Evolutionary conservation across 2,329 filamentous ascomycete species (phyloP), one percentile per base, ranked within the genome.

Genomic region (Fusarium palustre): DNA sequence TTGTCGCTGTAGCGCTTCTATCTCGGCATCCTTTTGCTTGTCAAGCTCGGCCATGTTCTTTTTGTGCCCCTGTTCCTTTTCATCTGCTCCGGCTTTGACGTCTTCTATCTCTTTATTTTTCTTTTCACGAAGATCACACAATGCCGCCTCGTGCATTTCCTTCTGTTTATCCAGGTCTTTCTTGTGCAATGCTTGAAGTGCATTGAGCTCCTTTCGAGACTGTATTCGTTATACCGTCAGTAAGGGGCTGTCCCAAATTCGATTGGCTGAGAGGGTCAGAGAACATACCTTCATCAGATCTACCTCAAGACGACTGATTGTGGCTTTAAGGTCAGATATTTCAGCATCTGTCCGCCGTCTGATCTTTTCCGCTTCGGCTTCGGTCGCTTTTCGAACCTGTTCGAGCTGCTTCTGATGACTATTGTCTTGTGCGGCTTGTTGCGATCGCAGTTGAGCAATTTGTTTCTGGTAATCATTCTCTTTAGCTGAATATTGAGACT

Each of bases 261-360:
- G 34, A 12, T 22, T 30, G 15, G 10, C 20, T 41, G 16, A 20
- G 5, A 66, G 15, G 30, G 20, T 6, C 41, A 31, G 9, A 42
- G 33, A 13, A 41, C 75, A 56, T 75, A 86, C 87, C 82, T 89
- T 90, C 77, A 88, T 83, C 15, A 90, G 69, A 69, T 89, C 87
- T 34, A 87, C 85, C 75, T 92, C 87, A 18, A 93, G 79, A 45
- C 85, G 84, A 56, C 85, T 87, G 30, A 91, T 84, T 3, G 83
- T 89, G 25, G 84, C 85, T 72, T 86, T 86, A 15, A 92, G 78
- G 66, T 90, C 88, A n/a, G 87, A 85, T 53, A 86, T 82, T 71
- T 92, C 89, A 2, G 86, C 87, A 43, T 91, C 90, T 28, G 79
- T 77, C 42, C 85, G 80, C 30, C 83, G 80, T 55, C 81, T 81